Base-by-base conservation (phyloP, 2,329 filamentous ascomycete species). In the Penicillium sp. region DNA sequence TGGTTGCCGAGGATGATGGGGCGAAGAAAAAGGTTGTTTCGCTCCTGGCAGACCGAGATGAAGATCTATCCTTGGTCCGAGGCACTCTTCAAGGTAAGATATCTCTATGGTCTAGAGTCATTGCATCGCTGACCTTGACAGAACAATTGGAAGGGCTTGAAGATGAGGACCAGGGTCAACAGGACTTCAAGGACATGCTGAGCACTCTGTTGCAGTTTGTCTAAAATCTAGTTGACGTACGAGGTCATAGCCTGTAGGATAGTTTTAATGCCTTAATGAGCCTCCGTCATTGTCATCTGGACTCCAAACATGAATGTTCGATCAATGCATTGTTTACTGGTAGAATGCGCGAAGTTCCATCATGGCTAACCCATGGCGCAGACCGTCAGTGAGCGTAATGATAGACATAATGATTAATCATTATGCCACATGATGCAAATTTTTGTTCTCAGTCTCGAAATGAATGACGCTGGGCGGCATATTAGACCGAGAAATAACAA, bases 1-100 rank as follows among this genome's bases (percentile, higher is more conserved):
- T 98, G 35, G 83, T 92, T 7, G 95, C 93, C 0, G 95, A 99
- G 76, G 95, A 99, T 69, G 82, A 82, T 36, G 92, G 91, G 0
- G 90, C 91, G 1, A 85, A 82, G 67, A 81, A 78, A 56, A 89
- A 83, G 67, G 86, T 96, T 35, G 75, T 81, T 51, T 77, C 81
- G 22, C 75, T 89, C 4, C 77, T 97, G 41, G 85, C 83, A 0
- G 88, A 91, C 60, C 82, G 84, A 19, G 89, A 89, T 65, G 88
- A 91, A 70, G 79, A 81, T 7, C 70, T 96, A 18, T 79, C 72
- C 4, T 80, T 87, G 16, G 76, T 98, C 22, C 86, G 82, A 65
- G 76, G 70, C 18, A 92, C 91, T 24, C 77, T 99, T 50, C 81
- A 87, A 73, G 88, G 82, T 83, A 73, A 68, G 73, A 52, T 4